Conservation (phyloP, 257 asterid genomes). For the Gardenia jasminoides region DNA sequence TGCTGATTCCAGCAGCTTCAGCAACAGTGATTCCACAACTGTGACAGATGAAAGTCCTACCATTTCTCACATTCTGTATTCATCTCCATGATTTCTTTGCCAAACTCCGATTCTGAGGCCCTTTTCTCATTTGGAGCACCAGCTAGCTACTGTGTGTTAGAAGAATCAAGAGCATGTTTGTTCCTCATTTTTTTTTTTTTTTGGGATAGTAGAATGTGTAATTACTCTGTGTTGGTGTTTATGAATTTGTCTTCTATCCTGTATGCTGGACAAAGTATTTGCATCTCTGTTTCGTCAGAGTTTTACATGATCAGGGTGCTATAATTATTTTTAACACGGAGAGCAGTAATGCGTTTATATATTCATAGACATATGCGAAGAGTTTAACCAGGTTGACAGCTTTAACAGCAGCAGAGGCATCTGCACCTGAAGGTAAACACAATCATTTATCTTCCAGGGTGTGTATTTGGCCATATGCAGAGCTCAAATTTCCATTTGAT, state of each 20-base stretch:
- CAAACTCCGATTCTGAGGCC: not conserved
- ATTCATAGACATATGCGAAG: no score
- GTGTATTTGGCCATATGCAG: no score
- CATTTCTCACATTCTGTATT: not conserved
- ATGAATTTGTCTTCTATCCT: not conserved
- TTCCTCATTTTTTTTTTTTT: not conserved
- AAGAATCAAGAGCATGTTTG: not conserved
- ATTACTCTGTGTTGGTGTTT: not conserved
- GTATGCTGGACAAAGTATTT: not conserved
- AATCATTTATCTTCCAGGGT: no score
- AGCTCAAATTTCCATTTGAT: no score
- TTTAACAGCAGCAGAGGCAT: no score
- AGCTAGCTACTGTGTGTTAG: not conserved
- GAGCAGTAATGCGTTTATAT: no score
- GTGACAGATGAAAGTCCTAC: conserved; percentile 36
- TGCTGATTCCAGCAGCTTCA: conserved; percentile 30
- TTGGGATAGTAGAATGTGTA: not conserved
- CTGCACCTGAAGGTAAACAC: no score
- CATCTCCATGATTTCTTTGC: not conserved
- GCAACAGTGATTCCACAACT: conserved; percentile 63
- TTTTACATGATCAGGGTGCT: no score
- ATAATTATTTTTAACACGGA: no score
- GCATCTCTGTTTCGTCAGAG: no score
- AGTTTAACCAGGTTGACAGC: no score
- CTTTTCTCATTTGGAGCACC: not conserved